Base-by-base conservation (phyloP, 106 monocot genomes). In the Dendrobium catenatum region DNA sequence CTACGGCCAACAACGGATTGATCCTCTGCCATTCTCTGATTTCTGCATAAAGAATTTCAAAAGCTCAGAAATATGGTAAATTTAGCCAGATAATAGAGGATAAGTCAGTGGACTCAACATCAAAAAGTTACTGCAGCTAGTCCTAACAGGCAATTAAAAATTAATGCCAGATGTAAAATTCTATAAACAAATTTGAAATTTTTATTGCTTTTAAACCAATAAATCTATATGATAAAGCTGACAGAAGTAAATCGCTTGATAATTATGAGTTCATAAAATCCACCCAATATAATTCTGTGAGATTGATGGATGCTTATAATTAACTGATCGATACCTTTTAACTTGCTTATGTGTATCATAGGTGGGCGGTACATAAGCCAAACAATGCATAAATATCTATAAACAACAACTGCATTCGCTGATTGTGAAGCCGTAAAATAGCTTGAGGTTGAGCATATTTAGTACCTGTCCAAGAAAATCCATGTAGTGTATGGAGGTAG, bases 1-100 rank as follows among this genome's bases (percentile, higher is more conserved):
- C 98, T 87, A 40, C 98, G 89, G 46, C 98, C 98, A 78, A 99
- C 86, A 86, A 99, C 91, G 73, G 98, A 99, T 86, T 99, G 98
- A 81, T 99, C 98, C 73, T 99, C 98, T 37, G 91, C 83, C 98
- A 99, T 99, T 87, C 95, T 91, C 68, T 99, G 98, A 72, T 99
- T 99, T 81, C 98, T 99, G 90, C 42, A 87, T 4, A 72, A 44
- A 77, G 37, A 61, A 24, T 76, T 43, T 47, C 68, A 54, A 33
- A 81, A 74, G 41, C 26, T n/a, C 6, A 47, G 9, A 29, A 83
- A 83, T 18, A 9, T 54, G 19, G 40, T 54, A 77, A 26, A 11
- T 81, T 73, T 9, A 43, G 22, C 2, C 18, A 27, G 73, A 26
- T 24, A 82, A 74, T 51, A 74, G n/a, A 74, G n/a, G 13, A n/a